Percentiles rank a stretch among this genome's conserved stretches.
These are phyloP conservation scores for Phytophthora boehmeriae DNA, from an alignment of 352 stramenopile genomes.

Conservation along the genomic window DNA sequence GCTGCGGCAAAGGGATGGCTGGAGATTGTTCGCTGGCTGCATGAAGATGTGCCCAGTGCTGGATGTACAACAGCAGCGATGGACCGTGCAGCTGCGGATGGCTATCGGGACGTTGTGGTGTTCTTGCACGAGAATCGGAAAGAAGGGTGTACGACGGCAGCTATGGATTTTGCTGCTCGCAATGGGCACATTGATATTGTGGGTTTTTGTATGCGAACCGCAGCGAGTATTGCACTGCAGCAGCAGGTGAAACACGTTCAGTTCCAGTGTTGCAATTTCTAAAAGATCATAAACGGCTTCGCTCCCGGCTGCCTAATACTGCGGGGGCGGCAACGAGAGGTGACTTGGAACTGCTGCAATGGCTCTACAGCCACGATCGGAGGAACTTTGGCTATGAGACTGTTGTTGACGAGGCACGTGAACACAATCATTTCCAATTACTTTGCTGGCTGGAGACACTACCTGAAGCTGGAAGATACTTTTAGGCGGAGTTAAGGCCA, in stretches of 20 bases:
- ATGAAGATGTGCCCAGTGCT: slow-evolving; percentile 23
- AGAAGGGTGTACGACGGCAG: slow-evolving; percentile 44
- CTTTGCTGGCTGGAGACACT: slow-evolving; percentile 47
- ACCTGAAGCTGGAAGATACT: slow-evolving; percentile 32
- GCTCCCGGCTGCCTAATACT: slow-evolving; percentile 29
- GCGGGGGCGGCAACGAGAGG: slow-evolving; percentile 32
- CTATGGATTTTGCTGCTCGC: slow-evolving; percentile 44
- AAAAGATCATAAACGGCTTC: slow-evolving; percentile 32
- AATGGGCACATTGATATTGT: slow-evolving; percentile 41
- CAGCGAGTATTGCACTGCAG: slow-evolving; percentile 41
- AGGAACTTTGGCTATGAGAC: slow-evolving; percentile 37
- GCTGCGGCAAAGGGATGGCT: slow-evolving; percentile 32
- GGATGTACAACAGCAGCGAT: slow-evolving; percentile 32
- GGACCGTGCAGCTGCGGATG: slow-evolving; percentile 38
- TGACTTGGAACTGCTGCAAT: slow-evolving; percentile 45
- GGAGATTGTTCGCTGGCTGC: slow-evolving; percentile 32
- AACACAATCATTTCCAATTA: slow-evolving; percentile 37
- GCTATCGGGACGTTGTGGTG: slow-evolving; percentile 29
- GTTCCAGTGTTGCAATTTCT: slow-evolving; percentile 45
- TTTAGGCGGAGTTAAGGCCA: slow-evolving; percentile 4
- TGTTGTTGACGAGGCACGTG: slow-evolving; percentile 34
- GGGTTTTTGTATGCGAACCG: slow-evolving; percentile 40
- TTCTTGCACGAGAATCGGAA: slow-evolving; percentile 45
- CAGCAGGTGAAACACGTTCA: slow-evolving; percentile 31
- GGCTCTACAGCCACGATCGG: slow-evolving; percentile 41